Base-by-base conservation (phyloP, 179 eudicot genomes). In the Corrigiola litoralis region DNA sequence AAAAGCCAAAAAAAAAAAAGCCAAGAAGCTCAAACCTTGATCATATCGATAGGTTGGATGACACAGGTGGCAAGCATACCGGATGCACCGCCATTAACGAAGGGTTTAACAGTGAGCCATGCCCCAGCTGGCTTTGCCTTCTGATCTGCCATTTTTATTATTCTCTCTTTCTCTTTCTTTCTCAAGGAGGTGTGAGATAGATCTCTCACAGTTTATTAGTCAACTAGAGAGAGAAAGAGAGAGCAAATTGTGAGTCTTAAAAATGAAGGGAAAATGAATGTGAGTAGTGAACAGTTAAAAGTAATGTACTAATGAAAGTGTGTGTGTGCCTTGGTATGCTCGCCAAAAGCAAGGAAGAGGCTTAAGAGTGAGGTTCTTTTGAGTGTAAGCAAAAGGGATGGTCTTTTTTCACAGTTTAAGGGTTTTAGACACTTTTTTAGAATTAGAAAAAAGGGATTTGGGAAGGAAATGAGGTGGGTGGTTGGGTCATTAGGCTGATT, bases 61-160 rank as follows among this genome's bases (percentile, higher is more conserved):
- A 78, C 83, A 46, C 85, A 83, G 59, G 85, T 83, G 12, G 87
- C 83, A 4, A 83, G 85, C 87, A 83, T 83, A 57, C 87, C 87
- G 20, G 87, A 73, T 6, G 87, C 69, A 45, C 85, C 85, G 12
- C 87, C 85, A 81, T 80, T 82, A 56, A 79, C 79, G 40, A 82
- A 82, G 41, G 85, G 84, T 62, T 76, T 79, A n/a, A 77, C 68
- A 8, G 79, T 72, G 11, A 77, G 77, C 88, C 88, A 84, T 23
- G 77, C 84, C 1, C 80, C 86, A 20, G 44, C 62, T 6, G 80
- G 33, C 25, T 80, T 72, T 2, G 75, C 50, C 21, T 73, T 84
- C 79, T 67, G 75, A 58, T 74, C 84, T 29, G 67, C 79, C 89
- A 84, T 84, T 72, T 21, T 4, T 64, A 25, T 23, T 27, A 10